phyloP scores from a whole-genome alignment of 805 yeast genomes.

The Lachancea sp. region DNA sequence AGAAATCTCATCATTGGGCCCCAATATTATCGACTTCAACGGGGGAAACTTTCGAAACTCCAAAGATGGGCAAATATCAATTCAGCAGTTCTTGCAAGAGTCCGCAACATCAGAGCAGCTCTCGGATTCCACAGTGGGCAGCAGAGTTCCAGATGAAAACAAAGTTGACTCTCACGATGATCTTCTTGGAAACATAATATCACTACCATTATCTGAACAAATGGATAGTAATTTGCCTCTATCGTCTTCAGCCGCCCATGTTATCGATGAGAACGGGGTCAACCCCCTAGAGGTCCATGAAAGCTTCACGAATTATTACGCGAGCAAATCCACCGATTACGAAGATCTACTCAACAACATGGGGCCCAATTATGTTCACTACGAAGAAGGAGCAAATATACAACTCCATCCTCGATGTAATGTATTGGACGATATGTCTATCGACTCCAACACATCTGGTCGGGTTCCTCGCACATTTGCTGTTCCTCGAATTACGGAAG shows the following conservation, averaged over 20 bases:
- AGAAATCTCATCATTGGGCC: constrained; percentile 1
- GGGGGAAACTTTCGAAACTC: background rate
- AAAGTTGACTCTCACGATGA: background rate
- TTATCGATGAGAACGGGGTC: background rate
- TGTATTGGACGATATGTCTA: constrained; percentile 20
- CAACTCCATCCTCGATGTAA: constrained; percentile 10
- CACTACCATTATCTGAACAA: constrained; percentile 1
- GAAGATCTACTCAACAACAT: background rate
- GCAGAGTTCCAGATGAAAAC: background rate
- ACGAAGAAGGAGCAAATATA: constrained; percentile 1
- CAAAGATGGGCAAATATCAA: constrained; percentile 6
- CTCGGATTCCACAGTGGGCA: constrained; percentile 2
- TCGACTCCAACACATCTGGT: constrained; percentile 11
- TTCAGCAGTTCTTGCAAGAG: constrained; percentile 10
- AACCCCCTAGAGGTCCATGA: constrained; percentile 4
- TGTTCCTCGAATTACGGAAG: constrained; percentile 3
- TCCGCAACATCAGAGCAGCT: background rate
- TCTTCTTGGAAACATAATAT: background rate
- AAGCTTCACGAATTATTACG: constrained; percentile 7
- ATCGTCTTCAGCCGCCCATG: background rate
- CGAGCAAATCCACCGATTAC: constrained; percentile 1
- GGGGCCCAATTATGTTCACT: constrained; percentile 1
- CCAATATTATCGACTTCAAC: constrained; percentile 3
- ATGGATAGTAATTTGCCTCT: background rate
- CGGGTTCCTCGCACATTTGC: constrained; percentile 7